phyloP scores from a whole-genome alignment of 352 stramenopile species.

The Sclerospora graminicola region DNA sequence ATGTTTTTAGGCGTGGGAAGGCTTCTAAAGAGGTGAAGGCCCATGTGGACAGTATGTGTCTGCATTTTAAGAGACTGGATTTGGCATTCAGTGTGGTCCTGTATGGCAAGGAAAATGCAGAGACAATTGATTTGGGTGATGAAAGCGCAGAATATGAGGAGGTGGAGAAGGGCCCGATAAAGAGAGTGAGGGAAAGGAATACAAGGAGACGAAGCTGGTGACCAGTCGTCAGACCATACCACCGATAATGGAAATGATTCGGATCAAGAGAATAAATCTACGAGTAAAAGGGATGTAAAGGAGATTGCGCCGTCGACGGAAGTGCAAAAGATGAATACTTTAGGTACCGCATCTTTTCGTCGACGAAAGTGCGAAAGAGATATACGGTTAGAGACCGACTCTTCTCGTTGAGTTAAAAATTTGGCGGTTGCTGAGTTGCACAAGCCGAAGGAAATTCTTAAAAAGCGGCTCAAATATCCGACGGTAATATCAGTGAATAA shows the following conservation, averaged over 20 bases:
- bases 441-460: background rate
- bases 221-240: background rate
- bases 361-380: slow-evolving; percentile 1
- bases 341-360: slow-evolving; percentile 3
- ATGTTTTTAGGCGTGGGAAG: slow-evolving; percentile 14
- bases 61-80: slow-evolving; percentile 18
- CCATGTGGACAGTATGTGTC: slow-evolving; percentile 21
- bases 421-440: background rate
- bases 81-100: slow-evolving; percentile 14
- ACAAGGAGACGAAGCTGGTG: background rate
- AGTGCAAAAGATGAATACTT: slow-evolving; percentile 3
- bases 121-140: slow-evolving; percentile 15
- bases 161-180: background rate
- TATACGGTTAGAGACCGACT: too few relatives aligned
- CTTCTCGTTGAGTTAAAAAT: too few relatives aligned
- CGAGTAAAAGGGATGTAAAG: background rate
- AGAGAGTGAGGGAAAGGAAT: background rate
- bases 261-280: background rate
- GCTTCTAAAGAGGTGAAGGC: slow-evolving; percentile 19
- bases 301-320: background rate
- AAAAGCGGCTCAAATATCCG: slow-evolving; percentile 1
- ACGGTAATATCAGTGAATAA: background rate
- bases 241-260: background rate
- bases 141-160: slow-evolving; percentile 9
- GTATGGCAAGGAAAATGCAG: slow-evolving; percentile 11